These are phyloP conservation scores for Komagataella phaffii DNA, from an alignment of 805 yeast species.

Conservation along the genomic window DNA sequence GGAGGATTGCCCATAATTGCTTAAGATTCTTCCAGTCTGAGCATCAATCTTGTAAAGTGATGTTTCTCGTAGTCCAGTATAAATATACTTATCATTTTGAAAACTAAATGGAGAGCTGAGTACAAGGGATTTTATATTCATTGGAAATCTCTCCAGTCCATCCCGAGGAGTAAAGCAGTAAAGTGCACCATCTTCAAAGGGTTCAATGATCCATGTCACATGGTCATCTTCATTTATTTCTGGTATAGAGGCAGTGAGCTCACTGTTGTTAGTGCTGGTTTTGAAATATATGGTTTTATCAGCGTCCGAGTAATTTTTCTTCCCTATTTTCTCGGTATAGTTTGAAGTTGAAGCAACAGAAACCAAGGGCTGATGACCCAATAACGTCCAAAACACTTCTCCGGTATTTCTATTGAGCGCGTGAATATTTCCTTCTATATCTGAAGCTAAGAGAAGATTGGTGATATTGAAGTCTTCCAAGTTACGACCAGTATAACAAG, in stretches of 20 bases:
- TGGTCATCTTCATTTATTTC: slow-evolving; percentile 11
- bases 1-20: slow-evolving; percentile 37
- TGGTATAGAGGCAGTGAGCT: slow-evolving; percentile 1
- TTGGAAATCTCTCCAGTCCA: slow-evolving; percentile 75
- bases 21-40: slow-evolving; percentile 57
- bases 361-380: slow-evolving; percentile 52
- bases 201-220: slow-evolving; percentile 80
- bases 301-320: neutral
- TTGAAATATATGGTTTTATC: neutral
- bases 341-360: slow-evolving; percentile 1
- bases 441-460: slow-evolving; percentile 55
- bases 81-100: slow-evolving; percentile 62
- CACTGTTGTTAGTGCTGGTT: neutral
- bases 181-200: slow-evolving; percentile 70
- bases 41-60: slow-evolving; percentile 65
- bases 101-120: slow-evolving; percentile 77
- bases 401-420: slow-evolving; percentile 73
- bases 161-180: slow-evolving; percentile 63
- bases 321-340: slow-evolving; percentile 1
- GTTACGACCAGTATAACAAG: neutral
- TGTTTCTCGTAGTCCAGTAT: slow-evolving; percentile 75
- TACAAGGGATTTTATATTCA: slow-evolving; percentile 66
- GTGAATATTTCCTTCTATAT: slow-evolving; percentile 78
- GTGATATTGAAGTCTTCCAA: slow-evolving; percentile 13
- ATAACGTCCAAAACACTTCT: slow-evolving; percentile 60